These are phyloP conservation scores for Umbelopsis ramanniana DNA, from an alignment of 192 early-diverging fungal species.

Conservation along the genomic window DNA sequence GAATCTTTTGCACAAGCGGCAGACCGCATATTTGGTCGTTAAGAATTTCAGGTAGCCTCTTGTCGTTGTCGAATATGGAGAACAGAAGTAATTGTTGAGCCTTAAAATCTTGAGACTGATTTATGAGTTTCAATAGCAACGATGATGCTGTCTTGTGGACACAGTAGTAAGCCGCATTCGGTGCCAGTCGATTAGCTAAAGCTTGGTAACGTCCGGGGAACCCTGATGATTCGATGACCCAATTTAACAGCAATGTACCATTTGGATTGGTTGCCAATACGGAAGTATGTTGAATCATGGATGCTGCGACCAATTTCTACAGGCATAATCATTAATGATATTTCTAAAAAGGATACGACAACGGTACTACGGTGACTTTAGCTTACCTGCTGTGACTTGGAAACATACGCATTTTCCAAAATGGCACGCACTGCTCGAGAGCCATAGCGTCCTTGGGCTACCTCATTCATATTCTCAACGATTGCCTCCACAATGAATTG, in stretches of 20 bases:
- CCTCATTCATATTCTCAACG: constrained; percentile 77
- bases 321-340: background rate
- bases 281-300: constrained; percentile 82
- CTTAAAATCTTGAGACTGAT: constrained; percentile 81
- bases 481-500: constrained; percentile 96
- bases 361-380: background rate
- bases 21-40: constrained; percentile 85
- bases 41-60: constrained; percentile 71
- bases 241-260: constrained; percentile 87
- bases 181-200: constrained; percentile 76
- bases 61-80: constrained; percentile 70
- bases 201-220: constrained; percentile 82
- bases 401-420: constrained; percentile 83
- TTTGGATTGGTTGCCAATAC: constrained; percentile 86
- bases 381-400: constrained; percentile 71
- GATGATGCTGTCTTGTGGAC: constrained; percentile 86
- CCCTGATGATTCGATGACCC: constrained; percentile 86
- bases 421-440: constrained; percentile 91
- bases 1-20: constrained; percentile 81
- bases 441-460: constrained; percentile 93
- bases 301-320: constrained; percentile 88
- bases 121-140: constrained; percentile 84
- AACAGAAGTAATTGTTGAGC: constrained; percentile 84
- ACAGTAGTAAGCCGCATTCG: constrained; percentile 74
- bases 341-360: background rate